These are phyloP conservation scores for Clavariopsis aquatica DNA, from an alignment of 495 filamentous ascomycete genomes.

Conservation along the genomic window DNA sequence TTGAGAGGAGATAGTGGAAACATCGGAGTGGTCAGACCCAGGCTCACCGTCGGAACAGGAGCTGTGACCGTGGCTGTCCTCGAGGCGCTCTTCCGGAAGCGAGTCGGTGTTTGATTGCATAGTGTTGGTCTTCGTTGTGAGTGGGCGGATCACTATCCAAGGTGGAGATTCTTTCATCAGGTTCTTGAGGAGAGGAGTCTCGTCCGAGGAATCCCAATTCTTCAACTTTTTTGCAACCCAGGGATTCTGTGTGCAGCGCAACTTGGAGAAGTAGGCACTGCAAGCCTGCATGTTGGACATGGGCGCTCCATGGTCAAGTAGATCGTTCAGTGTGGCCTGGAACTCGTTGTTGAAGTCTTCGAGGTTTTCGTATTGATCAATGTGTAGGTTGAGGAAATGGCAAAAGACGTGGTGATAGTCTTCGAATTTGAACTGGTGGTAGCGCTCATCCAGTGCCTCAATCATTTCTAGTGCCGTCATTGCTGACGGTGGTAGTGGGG, in stretches of 20 bases:
- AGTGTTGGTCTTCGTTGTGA: conserved; percentile 13
- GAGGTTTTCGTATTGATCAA: conserved; percentile 32
- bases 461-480: conserved; percentile 35
- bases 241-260: conserved; percentile 38
- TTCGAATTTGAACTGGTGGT: conserved; percentile 31
- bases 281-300: conserved; percentile 34
- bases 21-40: conserved; percentile 2
- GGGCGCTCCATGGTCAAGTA: conserved; percentile 31
- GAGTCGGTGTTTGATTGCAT: conserved; percentile 18
- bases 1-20: conserved; percentile 9
- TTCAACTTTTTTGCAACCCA: conserved; percentile 36
- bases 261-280: conserved; percentile 38
- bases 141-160: conserved; percentile 34
- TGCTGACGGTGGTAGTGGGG: conserved; percentile 31
- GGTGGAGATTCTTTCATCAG: conserved; percentile 33
- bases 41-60: not conserved
- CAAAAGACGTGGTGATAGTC: conserved; percentile 38
- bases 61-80: conserved; percentile 1
- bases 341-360: conserved; percentile 37
- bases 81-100: conserved; percentile 5
- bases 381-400: conserved; percentile 38
- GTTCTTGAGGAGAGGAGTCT: conserved; percentile 15
- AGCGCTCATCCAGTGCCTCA: conserved; percentile 31
- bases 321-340: conserved; percentile 23
- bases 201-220: conserved; percentile 26